These are phyloP conservation scores for Basidiobolus meristosporus DNA, from an alignment of 371 early-diverging fungal genomes.

Conservation along the genomic window DNA sequence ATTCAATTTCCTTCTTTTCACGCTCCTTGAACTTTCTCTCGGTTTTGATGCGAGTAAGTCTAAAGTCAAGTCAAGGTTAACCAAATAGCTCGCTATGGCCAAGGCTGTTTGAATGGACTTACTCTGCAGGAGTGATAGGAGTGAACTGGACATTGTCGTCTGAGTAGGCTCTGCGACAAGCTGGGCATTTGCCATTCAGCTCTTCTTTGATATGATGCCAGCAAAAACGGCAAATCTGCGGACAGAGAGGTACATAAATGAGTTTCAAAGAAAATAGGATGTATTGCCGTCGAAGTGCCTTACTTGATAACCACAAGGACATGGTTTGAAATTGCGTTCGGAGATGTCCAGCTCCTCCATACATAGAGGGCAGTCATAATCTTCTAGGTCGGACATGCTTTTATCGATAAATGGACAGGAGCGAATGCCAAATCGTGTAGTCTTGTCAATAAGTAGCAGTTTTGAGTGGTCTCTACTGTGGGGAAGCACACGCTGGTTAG, in stretches of 20 bases:
- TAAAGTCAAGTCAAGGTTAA: neutral
- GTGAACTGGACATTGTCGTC: conserved; percentile 78
- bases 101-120: conserved; percentile 18
- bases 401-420: too few species aligned
- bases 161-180: conserved; percentile 67
- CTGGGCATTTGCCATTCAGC: conserved; percentile 84
- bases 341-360: conserved; percentile 92
- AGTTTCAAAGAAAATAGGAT: too few species aligned
- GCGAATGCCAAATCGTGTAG: too few species aligned
- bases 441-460: too few species aligned
- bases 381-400: neutral
- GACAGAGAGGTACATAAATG: too few species aligned
- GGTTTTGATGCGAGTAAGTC: conserved; percentile 33
- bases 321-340: conserved; percentile 87
- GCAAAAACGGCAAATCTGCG: conserved; percentile 96
- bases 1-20: conserved; percentile 75
- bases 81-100: too few species aligned
- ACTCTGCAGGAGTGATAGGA: conserved; percentile 79
- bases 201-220: conserved; percentile 91
- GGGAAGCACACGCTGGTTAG: too few species aligned
- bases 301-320: conserved; percentile 96
- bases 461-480: too few species aligned
- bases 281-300: conserved; percentile 1
- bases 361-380: conserved; percentile 85
- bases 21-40: conserved; percentile 76